Conservation (phyloP, 2,329 filamentous ascomycete species). For the Microsporum canis region DNA sequence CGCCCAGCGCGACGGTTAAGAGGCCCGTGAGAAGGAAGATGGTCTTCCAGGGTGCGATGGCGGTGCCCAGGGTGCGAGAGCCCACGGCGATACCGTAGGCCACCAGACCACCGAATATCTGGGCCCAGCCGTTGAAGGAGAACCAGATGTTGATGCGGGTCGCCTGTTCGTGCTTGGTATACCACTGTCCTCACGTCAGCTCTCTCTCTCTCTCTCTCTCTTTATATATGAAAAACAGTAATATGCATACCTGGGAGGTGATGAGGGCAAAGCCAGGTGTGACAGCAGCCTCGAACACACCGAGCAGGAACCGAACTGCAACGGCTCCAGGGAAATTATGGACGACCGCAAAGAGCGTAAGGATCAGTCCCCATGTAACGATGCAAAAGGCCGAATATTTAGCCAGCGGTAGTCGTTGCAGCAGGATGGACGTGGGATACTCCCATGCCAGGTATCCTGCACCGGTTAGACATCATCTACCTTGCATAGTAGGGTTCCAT, state of each 20-base stretch:
- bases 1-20: slow-evolving; percentile 40
- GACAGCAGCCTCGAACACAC: slow-evolving; percentile 56
- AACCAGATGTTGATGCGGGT: slow-evolving; percentile 56
- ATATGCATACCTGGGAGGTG: slow-evolving; percentile 35
- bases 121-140: slow-evolving; percentile 53
- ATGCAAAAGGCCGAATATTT: slow-evolving; percentile 57
- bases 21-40: slow-evolving; percentile 46
- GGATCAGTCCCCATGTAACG: slow-evolving; percentile 40
- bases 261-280: slow-evolving; percentile 58
- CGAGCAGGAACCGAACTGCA: slow-evolving; percentile 56
- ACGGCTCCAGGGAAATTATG: slow-evolving; percentile 51
- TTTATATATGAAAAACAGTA: too few species aligned
- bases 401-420: slow-evolving; percentile 53
- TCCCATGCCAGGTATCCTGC: slow-evolving; percentile 46
- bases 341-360: slow-evolving; percentile 53
- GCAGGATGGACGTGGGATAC: slow-evolving; percentile 53
- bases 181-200: slow-evolving; percentile 43
- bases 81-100: slow-evolving; percentile 54
- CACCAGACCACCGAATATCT: slow-evolving; percentile 52
- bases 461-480: slow-evolving; percentile 30
- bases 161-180: slow-evolving; percentile 58
- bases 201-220: neutral
- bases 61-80: slow-evolving; percentile 42
- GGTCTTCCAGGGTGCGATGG: slow-evolving; percentile 56
- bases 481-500: slow-evolving; percentile 33